Evolutionary conservation across 108 stramenopile genomes (phyloP).

Genomic region (Craspedostauros australis): DNA sequence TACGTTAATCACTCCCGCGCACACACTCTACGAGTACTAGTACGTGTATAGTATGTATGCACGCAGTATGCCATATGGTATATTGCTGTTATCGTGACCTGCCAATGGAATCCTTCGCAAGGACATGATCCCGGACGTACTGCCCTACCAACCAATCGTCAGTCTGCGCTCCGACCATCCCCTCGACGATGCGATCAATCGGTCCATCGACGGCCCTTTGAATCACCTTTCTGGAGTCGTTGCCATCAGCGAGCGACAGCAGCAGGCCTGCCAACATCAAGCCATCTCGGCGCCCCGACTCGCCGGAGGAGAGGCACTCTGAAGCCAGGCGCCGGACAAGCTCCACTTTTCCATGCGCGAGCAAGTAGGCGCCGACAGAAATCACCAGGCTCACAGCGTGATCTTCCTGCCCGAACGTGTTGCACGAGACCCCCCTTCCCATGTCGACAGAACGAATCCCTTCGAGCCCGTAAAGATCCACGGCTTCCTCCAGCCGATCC

Average conservation of each 20-base stretch:
- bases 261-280: constrained; percentile 42
- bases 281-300: constrained; percentile 39
- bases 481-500: constrained; percentile 54
- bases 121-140: constrained; percentile 23
- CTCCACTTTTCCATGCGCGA: constrained; percentile 55
- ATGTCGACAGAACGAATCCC: constrained; percentile 49
- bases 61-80: too few species aligned
- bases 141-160: constrained; percentile 29
- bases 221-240: constrained; percentile 33
- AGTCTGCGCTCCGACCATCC: constrained; percentile 6
- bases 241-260: constrained; percentile 24
- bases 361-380: constrained; percentile 56
- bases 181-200: neutral
- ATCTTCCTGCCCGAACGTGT: constrained; percentile 21
- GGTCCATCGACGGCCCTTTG: constrained; percentile 27
- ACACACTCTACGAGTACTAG: too few species aligned
- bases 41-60: too few species aligned
- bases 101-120: too few species aligned
- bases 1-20: too few species aligned
- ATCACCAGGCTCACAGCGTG: constrained; percentile 38
- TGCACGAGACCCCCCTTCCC: constrained; percentile 43
- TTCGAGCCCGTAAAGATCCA: constrained; percentile 43
- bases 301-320: constrained; percentile 34
- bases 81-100: too few species aligned
- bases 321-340: constrained; percentile 37